Conservation (phyloP, 2,329 filamentous ascomycete genomes). For the Blumeria graminis region DNA sequence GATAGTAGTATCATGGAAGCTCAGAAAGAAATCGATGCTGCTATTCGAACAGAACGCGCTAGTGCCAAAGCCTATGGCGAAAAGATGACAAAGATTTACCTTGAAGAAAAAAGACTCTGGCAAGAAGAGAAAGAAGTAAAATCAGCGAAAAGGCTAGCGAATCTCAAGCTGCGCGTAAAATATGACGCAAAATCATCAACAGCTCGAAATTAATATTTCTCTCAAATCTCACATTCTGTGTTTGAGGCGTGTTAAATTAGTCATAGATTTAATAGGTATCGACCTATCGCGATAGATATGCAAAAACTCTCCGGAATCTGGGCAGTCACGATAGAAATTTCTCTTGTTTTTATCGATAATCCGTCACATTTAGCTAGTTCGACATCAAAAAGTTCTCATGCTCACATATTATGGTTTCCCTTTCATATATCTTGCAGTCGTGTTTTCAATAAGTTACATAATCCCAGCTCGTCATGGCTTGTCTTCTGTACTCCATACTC, state of each 20-base stretch:
- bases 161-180: background rate
- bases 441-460: too few species aligned
- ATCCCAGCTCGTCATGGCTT: too few species aligned
- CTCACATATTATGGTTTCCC: too few species aligned
- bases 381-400: too few species aligned
- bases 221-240: background rate
- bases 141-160: constrained; percentile 4
- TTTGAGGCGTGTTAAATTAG: background rate
- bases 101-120: constrained; percentile 22
- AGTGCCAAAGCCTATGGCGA: constrained; percentile 10
- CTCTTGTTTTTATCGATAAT: too few species aligned
- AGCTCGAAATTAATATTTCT: background rate
- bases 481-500: too few species aligned
- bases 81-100: constrained; percentile 23
- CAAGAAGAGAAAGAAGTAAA: constrained; percentile 14
- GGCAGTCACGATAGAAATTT: too few species aligned
- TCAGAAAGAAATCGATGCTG: background rate
- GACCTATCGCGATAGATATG: too few species aligned
- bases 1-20: background rate
- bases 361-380: too few species aligned
- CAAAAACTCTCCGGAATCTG: too few species aligned
- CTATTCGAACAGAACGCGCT: background rate
- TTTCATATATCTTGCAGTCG: too few species aligned
- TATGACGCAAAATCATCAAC: background rate
- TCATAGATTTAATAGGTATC: too few species aligned